Evolutionary conservation across 441 rosid genomes (phyloP), one percentile per base, ranked within the genome.

Genomic region (Syzygium syzygioides): DNA sequence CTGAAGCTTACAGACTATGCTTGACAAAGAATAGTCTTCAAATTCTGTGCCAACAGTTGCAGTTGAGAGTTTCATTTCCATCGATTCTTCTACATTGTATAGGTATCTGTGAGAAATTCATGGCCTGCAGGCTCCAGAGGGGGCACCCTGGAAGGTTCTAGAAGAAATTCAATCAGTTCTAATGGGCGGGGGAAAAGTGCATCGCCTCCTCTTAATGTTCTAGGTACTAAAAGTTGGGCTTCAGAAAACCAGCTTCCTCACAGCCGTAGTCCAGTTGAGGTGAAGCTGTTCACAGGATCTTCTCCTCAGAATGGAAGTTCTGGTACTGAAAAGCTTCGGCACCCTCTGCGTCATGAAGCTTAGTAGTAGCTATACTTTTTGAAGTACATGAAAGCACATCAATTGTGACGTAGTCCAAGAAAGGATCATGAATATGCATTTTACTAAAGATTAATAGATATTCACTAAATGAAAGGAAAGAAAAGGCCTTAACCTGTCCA

Each of bases 81-180:
- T 55, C 28, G 57, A 88, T 76, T 48, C 37, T 71, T 71, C 52
- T 41, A 41, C 53, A 25, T 76, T 76, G 52, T 76, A 41, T 93
- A 96, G 99, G 92, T 89, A 89, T 90, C 93, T 85, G 76, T 87
- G 80, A 93, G 95, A 92, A 94, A 88, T 91, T 91, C 94, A 62
- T 59, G 94, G 94, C 94, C 90, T 86, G 80, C 92, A 89, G 88
- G 88, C 79, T 93, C 94, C 62, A 90, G 93, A 88, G 95, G 90
- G 54, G 91, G 90, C 28, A 91, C 95, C 85, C 95, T 97, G 76
- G 94, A 93, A 86, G 90, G 91, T 89, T 90, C 89, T 83, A 91
- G 93, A 93, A 95, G 95, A 92, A 95, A 79, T 89, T 93, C 95
- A 62, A 89, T 91, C 88, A 91, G 92, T 91, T 92, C 97, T 88